Evolutionary conservation across 257 asterid genomes (phyloP).

Genomic region (Vinca minor): DNA sequence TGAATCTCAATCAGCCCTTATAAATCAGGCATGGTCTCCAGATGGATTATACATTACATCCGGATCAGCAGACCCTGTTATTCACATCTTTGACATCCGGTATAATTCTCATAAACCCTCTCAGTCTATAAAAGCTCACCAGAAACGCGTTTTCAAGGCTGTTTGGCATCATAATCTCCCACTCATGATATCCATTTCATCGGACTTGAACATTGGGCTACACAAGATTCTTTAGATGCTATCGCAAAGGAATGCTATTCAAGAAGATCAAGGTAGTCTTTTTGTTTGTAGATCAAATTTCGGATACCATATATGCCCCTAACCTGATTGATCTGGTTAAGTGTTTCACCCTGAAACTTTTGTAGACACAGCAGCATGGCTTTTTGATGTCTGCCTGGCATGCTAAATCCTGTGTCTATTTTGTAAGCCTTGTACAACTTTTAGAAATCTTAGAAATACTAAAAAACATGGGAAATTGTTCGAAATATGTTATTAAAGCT

Average conservation of each 20-base stretch:
- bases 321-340: background rate
- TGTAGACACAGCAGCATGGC: background rate
- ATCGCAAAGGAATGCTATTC: background rate
- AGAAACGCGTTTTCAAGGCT: slow-evolving; percentile 87
- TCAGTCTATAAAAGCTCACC: slow-evolving; percentile 72
- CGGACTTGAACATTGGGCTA: slow-evolving; percentile 75
- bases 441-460: background rate
- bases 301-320: background rate
- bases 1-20: slow-evolving; percentile 79
- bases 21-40: slow-evolving; percentile 91
- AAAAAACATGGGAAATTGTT: background rate
- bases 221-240: slow-evolving; percentile 31
- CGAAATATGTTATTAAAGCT: background rate
- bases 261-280: background rate
- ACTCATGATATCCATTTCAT: slow-evolving; percentile 75
- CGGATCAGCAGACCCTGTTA: slow-evolving; percentile 78
- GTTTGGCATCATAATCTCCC: slow-evolving; percentile 80
- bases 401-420: background rate
- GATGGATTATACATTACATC: slow-evolving; percentile 74
- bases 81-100: slow-evolving; percentile 81
- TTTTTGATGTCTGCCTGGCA: background rate
- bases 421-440: background rate
- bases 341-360: background rate
- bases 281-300: background rate
- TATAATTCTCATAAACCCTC: slow-evolving; percentile 51